phyloP scores from a whole-genome alignment of 2,329 filamentous ascomycete genomes.

The Raffaelea deltoideospora region DNA sequence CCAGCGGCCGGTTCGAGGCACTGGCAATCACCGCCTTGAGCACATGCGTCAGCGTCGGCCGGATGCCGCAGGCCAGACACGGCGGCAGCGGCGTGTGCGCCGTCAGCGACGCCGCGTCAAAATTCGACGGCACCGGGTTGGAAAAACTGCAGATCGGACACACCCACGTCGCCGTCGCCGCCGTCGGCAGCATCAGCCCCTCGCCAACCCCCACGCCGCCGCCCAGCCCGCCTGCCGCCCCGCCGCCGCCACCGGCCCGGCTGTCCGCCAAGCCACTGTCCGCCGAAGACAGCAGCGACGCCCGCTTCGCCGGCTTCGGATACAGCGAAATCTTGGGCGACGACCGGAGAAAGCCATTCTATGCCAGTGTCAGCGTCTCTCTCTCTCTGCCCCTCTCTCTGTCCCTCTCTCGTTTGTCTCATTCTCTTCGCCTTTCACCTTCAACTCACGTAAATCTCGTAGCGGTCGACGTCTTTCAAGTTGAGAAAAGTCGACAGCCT shows the following conservation, averaged over 20 bases:
- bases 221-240: conserved; percentile 18
- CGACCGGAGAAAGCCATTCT: conserved; percentile 88
- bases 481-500: conserved; percentile 75
- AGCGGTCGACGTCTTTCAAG: conserved; percentile 78
- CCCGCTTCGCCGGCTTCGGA: conserved; percentile 61
- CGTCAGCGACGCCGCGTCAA: conserved; percentile 70
- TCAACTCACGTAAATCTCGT: conserved; percentile 67
- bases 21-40: conserved; percentile 76
- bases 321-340: conserved; percentile 84
- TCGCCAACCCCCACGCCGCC: not conserved
- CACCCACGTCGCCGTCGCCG: conserved; percentile 69
- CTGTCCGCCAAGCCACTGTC: conserved; percentile 24
- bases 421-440: too few species aligned
- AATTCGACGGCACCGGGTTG: conserved; percentile 84
- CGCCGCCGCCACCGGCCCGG: conserved; percentile 24
- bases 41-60: conserved; percentile 67
- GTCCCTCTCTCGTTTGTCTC: too few species aligned
- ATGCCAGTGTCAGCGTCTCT: conserved; percentile 10
- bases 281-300: conserved; percentile 32
- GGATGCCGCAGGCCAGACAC: conserved; percentile 87
- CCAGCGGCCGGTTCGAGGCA: conserved; percentile 39
- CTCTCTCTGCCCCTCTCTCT: too few species aligned
- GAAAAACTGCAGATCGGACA: conserved; percentile 94
- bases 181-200: conserved; percentile 20
- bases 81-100: conserved; percentile 68